These are phyloP conservation scores for Cochlearia excelsa DNA, from an alignment of 345 rosid genomes.

Conservation along the genomic window DNA sequence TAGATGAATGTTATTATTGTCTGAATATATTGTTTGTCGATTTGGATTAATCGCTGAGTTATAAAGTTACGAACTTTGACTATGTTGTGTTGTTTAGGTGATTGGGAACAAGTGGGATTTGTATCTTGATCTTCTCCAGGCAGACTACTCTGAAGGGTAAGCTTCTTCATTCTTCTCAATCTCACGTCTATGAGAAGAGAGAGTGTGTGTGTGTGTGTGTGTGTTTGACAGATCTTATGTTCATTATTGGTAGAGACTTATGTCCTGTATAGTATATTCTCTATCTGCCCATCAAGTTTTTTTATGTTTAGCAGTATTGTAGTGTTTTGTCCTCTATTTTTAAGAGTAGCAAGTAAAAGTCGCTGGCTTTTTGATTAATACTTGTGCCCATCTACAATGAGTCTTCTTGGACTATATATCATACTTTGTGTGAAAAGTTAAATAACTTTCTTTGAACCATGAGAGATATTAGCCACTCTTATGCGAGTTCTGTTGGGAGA, in stretches of 20 bases:
- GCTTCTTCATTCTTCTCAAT: conserved; percentile 5
- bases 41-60: not conserved
- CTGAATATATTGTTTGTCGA: not conserved
- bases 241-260: too few relatives aligned
- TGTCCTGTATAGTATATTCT: not conserved
- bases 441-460: not conserved
- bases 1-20: not conserved
- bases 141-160: conserved; percentile 41
- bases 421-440: too few relatives aligned
- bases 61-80: conserved; percentile 21
- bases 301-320: not conserved
- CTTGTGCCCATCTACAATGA: not conserved
- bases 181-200: not conserved
- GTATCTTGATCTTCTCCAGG: conserved; percentile 41
- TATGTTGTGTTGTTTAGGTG: conserved; percentile 27
- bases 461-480: not conserved
- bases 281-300: not conserved
- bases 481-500: too few relatives aligned
- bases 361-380: not conserved
- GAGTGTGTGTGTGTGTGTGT: not conserved
- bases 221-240: too few relatives aligned
- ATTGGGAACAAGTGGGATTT: conserved; percentile 43
- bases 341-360: not conserved
- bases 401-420: not conserved
- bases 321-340: not conserved